A percentile compares a stretch with the other conserved stretches of the same genome.
phyloP scores from a whole-genome alignment of 495 filamentous ascomycete genomes.

The Lichenothelia convexa region DNA sequence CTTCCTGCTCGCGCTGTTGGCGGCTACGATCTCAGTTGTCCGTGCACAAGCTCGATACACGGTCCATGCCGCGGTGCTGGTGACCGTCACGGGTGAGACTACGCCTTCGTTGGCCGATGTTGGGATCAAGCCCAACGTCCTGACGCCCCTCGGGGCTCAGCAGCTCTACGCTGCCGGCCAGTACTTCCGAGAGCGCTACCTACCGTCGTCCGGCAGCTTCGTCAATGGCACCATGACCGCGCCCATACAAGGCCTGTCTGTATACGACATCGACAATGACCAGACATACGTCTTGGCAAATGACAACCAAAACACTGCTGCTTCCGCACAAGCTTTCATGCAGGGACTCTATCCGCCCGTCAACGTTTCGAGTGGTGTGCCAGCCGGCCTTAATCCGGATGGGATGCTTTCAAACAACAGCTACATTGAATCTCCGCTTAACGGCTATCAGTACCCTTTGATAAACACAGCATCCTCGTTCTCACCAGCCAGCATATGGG shows the following conservation, averaged over 20 bases:
- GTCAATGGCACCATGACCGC: conserved; percentile 16
- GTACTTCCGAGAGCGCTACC: conserved; percentile 14
- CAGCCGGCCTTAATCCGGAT: too few relatives aligned
- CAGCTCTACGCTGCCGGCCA: conserved; percentile 43
- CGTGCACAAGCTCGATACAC: too few relatives aligned
- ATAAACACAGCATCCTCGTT: conserved; percentile 32
- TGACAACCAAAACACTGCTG: conserved; percentile 31
- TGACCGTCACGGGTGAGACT: too few relatives aligned
- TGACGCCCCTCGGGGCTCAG: conserved; percentile 54
- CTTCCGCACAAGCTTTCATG: conserved; percentile 55
- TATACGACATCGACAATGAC: conserved; percentile 26
- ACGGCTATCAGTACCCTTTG: conserved; percentile 56
- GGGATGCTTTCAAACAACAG: conserved; percentile 42
- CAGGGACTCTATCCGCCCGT: conserved; percentile 65
- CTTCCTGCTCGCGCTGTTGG: too few relatives aligned
- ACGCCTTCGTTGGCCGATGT: too few relatives aligned
- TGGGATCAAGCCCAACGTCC: conserved; percentile 25
- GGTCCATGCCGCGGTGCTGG: too few relatives aligned
- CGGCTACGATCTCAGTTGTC: too few relatives aligned
- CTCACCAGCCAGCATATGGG: conserved; percentile 35
- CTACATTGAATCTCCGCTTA: conserved; percentile 36
- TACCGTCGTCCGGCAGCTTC: conserved; percentile 3
- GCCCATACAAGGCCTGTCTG: conserved; percentile 25
- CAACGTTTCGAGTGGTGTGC: conserved; percentile 16
- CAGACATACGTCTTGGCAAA: conserved; percentile 29